phyloP scores from a whole-genome alignment of 2,329 filamentous ascomycete genomes.

The Claviceps sp. region DNA sequence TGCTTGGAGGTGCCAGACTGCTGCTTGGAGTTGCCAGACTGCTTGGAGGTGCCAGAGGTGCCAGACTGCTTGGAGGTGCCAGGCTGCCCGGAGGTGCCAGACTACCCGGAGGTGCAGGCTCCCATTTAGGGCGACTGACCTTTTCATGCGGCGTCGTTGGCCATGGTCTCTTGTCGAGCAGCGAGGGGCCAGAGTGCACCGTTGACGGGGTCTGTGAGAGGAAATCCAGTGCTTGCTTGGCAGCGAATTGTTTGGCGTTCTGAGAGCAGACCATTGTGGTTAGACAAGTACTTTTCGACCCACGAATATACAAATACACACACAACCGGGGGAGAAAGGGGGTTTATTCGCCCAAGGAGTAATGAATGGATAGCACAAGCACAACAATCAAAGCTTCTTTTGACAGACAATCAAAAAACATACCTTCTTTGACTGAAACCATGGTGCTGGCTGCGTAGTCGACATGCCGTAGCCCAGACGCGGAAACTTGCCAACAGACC shows the following conservation, averaged over 20 bases:
- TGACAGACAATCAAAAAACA: not conserved
- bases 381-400: not conserved
- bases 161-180: not conserved
- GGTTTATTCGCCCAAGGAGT: not conserved
- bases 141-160: not conserved
- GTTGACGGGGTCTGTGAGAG: conserved; percentile 12
- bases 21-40: not conserved
- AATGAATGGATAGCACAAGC: not conserved
- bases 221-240: conserved; percentile 32
- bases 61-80: not conserved
- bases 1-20: too few species aligned
- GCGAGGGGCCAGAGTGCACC: not conserved
- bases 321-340: not conserved
- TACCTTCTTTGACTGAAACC: conserved; percentile 35
- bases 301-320: not conserved
- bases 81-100: not conserved
- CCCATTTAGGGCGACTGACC: not conserved
- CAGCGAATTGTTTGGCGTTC: conserved; percentile 39
- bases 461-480: conserved; percentile 22
- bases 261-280: conserved; percentile 6
- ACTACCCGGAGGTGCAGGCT: not conserved
- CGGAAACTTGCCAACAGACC: conserved; percentile 13
- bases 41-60: too few species aligned
- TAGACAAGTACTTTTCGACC: not conserved
- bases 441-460: conserved; percentile 14